Percentiles rank a stretch among this genome's conserved stretches.
Conservation (phyloP, 192 early-diverging fungal genomes). For the Bifiguratus adelaidae region DNA sequence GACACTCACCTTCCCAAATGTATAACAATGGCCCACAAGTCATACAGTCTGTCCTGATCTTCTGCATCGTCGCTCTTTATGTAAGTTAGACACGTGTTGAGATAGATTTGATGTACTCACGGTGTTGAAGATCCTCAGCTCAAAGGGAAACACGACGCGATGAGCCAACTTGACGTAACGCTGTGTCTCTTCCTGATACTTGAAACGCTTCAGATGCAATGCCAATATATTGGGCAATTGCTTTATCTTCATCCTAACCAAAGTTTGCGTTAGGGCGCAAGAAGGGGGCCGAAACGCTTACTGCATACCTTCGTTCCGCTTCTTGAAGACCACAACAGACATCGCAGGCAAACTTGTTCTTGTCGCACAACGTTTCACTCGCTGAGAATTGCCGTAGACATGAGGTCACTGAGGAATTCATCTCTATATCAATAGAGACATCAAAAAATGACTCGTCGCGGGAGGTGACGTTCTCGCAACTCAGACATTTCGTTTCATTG, state of each 20-base stretch:
- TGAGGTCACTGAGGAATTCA: constrained; percentile 86
- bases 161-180: constrained; percentile 92
- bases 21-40: constrained; percentile 82
- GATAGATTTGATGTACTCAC: constrained; percentile 20
- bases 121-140: constrained; percentile 91
- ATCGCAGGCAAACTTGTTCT: constrained; percentile 99
- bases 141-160: constrained; percentile 88
- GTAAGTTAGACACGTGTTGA: not conserved
- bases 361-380: constrained; percentile 87
- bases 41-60: constrained; percentile 77
- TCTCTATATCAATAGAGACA: constrained; percentile 93
- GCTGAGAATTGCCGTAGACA: constrained; percentile 96
- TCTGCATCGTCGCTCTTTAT: constrained; percentile 70
- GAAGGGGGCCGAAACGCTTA: not conserved
- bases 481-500: constrained; percentile 95
- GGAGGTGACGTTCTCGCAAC: constrained; percentile 92
- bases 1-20: constrained; percentile 75
- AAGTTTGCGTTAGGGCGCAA: not conserved
- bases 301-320: constrained; percentile 80
- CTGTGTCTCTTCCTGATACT: constrained; percentile 88
- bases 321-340: constrained; percentile 90
- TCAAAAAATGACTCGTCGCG: constrained; percentile 94
- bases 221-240: constrained; percentile 88
- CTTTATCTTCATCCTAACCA: constrained; percentile 87
- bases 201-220: constrained; percentile 95